phyloP scores from a whole-genome alignment of 345 rosid species.

The Rhodamnia rubescens region DNA sequence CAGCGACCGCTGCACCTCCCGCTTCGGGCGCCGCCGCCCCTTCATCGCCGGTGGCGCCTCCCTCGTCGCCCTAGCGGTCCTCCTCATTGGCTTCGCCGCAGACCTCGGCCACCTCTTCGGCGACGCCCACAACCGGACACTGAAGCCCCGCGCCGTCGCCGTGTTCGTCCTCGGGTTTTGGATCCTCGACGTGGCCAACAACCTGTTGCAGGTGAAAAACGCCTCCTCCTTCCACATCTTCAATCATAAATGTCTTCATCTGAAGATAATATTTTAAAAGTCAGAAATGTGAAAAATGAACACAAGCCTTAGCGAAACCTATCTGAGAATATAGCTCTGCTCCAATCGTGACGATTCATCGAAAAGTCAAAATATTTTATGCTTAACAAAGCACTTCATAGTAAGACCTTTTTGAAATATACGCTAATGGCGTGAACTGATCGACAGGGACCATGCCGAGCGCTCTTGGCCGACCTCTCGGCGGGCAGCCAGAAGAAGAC shows the following conservation, averaged over 20 bases:
- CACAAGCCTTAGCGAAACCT: neutral
- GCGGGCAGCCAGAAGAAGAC: constrained; percentile 21
- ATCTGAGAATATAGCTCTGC: neutral
- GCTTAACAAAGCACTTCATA: neutral
- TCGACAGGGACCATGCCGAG: constrained; percentile 16
- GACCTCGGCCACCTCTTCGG: constrained; percentile 63
- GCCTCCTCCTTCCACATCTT: neutral
- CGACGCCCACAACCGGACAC: constrained; percentile 11
- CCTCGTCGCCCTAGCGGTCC: constrained; percentile 44
- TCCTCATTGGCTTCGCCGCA: constrained; percentile 76
- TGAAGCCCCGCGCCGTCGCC: constrained; percentile 51
- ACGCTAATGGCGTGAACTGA: neutral
- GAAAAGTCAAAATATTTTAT: neutral
- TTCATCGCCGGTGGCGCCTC: constrained; percentile 53
- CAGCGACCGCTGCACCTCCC: constrained; percentile 70
- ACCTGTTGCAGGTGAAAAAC: constrained; percentile 24
- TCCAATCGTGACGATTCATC: no score
- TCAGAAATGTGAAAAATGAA: neutral
- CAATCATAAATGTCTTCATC: neutral
- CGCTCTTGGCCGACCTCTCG: constrained; percentile 34
- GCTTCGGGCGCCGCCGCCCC: constrained; percentile 87
- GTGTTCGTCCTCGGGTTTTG: constrained; percentile 72
- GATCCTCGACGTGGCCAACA: constrained; percentile 89
- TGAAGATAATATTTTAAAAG: neutral
- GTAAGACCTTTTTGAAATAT: neutral